Evolutionary conservation across 192 early-diverging fungal species (phyloP).

Genomic region (Coemansia sp.): DNA sequence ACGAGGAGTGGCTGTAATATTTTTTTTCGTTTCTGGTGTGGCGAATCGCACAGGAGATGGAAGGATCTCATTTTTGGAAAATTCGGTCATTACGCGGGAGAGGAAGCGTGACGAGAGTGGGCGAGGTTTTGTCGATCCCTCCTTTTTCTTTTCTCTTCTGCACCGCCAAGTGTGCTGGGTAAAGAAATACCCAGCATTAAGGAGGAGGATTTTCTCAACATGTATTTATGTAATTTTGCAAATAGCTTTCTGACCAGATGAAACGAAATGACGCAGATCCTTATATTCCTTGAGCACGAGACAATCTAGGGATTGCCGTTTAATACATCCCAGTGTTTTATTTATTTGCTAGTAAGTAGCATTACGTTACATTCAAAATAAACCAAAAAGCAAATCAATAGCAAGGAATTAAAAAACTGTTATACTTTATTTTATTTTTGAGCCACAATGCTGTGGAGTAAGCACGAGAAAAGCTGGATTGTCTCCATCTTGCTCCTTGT

Average conservation of each 20-base stretch:
- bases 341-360: neutral
- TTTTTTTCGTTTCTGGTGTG: neutral
- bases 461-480: neutral
- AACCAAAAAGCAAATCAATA: neutral
- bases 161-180: too few species aligned
- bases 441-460: neutral
- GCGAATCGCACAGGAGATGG: neutral
- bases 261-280: neutral
- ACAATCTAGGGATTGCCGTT: neutral
- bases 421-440: neutral
- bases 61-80: neutral
- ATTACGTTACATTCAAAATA: neutral
- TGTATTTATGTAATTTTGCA: neutral
- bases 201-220: too few species aligned
- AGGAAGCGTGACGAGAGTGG: neutral
- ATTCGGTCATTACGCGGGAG: neutral
- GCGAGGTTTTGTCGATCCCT: neutral
- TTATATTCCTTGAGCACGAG: neutral
- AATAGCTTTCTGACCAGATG: neutral
- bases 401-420: neutral
- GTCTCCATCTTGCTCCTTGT: neutral
- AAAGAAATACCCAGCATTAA: too few species aligned
- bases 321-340: neutral
- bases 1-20: neutral
- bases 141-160: too few species aligned